These are phyloP conservation scores for Dichotomopilus funicola DNA, from an alignment of 2,329 filamentous ascomycete genomes.

Conservation along the genomic window DNA sequence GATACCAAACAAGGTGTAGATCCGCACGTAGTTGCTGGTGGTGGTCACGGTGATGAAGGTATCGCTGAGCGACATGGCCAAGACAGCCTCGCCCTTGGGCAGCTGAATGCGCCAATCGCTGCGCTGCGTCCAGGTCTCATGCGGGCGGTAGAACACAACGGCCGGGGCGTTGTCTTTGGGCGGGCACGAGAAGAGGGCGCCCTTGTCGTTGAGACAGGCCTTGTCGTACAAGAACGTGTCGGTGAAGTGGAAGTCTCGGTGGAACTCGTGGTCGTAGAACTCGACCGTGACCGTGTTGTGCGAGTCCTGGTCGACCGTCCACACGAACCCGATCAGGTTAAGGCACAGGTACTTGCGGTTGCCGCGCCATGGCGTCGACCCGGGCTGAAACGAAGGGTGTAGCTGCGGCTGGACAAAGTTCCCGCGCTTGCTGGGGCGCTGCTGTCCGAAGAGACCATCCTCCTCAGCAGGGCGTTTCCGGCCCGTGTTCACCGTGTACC, in stretches of 20 bases:
- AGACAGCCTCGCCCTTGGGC: constrained; percentile 79
- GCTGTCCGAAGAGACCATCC: constrained; percentile 42
- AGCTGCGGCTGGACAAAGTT: constrained; percentile 54
- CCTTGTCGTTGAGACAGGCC: constrained; percentile 81
- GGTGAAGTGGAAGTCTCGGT: constrained; percentile 95
- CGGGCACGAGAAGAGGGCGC: constrained; percentile 77
- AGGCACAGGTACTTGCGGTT: constrained; percentile 90
- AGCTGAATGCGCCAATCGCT: constrained; percentile 84
- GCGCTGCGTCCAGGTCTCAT: constrained; percentile 91
- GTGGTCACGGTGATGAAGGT: constrained; percentile 89
- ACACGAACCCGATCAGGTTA: constrained; percentile 89
- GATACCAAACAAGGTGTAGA: constrained; percentile 89
- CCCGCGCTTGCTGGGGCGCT: constrained; percentile 42
- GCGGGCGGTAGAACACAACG: constrained; percentile 89
- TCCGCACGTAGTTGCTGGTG: constrained; percentile 76
- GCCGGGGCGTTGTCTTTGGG: constrained; percentile 61
- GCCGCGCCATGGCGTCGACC: constrained; percentile 91
- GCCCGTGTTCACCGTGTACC: constrained; percentile 60
- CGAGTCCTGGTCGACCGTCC: constrained; percentile 93
- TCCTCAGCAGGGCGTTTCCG: constrained; percentile 46
- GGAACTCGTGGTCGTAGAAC: constrained; percentile 90
- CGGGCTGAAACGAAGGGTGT: constrained; percentile 85
- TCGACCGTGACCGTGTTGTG: constrained; percentile 93
- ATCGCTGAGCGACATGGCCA: constrained; percentile 83
- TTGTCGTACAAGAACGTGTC: constrained; percentile 96